Evolutionary conservation across 2,329 filamentous ascomycete genomes (phyloP), one percentile per base, ranked within the genome.

Genomic region (Davidsoniella virescens): DNA sequence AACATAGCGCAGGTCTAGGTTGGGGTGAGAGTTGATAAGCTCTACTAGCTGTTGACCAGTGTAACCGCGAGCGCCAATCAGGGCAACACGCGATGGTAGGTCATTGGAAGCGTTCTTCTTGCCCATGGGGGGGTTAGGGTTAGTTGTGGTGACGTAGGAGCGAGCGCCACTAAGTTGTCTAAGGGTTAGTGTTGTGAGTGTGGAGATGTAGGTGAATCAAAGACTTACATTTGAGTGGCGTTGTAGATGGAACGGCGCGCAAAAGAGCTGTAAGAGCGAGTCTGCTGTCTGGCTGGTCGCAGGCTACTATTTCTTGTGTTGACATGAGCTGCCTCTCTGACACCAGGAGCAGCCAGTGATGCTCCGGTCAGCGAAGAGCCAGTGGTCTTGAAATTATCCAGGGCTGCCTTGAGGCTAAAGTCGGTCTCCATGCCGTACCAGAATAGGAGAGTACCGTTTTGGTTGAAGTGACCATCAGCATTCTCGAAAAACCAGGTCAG

Each of bases 401-500:
- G 87, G 56, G 94, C 72, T 56, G 84, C 75, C 58, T 82, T 80
- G 18, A 95, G 82, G 63, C 94, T 84, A 47, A 86, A 80, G 29
- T 82, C 79, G 50, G 80, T 80, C 56, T 92, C 84, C 52, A 92
- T 78, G 48, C 88, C 88, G 64, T 93, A 94, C 84, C 90, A 96
- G 72, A 96, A 96, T 61, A 96, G 80, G 38, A 95, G 86, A 61
- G 88, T 86, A 52, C 87, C 87, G 57, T 86, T 80, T 51, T 81
- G 79, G 55, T 83, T 86, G 59, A 95, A 76, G 65, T 86, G 94
- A 51, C 92, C 90, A 58, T 95, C 87, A 8, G 90, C 84, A 73
- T 94, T 94, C 66, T 94, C 88, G 58, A 94, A 93, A 72, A 96
- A 95, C 92, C 90, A 96, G 9, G 87, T 88, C 59, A 96, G 71